phyloP scores from a whole-genome alignment of 306 rosid species.

The Pyrus betulifolia region DNA sequence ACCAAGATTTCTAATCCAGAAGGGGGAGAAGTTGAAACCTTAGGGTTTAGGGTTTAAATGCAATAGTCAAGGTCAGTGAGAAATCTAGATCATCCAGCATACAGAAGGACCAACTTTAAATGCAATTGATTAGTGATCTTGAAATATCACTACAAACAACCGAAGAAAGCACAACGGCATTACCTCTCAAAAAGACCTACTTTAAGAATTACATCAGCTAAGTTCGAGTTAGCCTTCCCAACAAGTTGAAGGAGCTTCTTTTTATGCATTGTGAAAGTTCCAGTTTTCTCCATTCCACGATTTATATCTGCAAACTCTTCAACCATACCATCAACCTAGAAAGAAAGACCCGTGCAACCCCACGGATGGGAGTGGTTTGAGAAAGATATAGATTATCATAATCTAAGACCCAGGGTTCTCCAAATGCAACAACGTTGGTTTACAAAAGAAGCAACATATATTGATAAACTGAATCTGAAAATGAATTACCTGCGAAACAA shows the following conservation, averaged over 20 bases:
- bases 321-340: constrained; percentile 85
- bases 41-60: neutral
- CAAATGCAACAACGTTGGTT: neutral
- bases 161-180: neutral
- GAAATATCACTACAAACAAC: neutral
- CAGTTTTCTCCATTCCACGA: constrained; percentile 97
- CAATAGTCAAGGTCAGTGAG: neutral
- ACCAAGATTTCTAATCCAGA: neutral
- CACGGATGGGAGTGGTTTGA: neutral
- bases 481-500: constrained; percentile 78
- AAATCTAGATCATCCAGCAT: neutral
- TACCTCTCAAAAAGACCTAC: constrained; percentile 98
- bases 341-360: neutral
- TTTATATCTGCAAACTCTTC: constrained; percentile 90
- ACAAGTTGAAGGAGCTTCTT: constrained; percentile 95
- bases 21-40: neutral
- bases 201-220: constrained; percentile 94
- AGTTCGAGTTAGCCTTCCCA: constrained; percentile 92
- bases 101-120: neutral
- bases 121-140: neutral
- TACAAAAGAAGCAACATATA: neutral
- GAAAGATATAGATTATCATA: constrained; percentile 7
- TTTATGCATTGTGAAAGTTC: constrained; percentile 94
- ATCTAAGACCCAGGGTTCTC: neutral
- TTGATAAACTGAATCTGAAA: neutral